These are phyloP conservation scores for Hortaea werneckii DNA, from an alignment of 2,329 filamentous ascomycete genomes.

Conservation along the genomic window DNA sequence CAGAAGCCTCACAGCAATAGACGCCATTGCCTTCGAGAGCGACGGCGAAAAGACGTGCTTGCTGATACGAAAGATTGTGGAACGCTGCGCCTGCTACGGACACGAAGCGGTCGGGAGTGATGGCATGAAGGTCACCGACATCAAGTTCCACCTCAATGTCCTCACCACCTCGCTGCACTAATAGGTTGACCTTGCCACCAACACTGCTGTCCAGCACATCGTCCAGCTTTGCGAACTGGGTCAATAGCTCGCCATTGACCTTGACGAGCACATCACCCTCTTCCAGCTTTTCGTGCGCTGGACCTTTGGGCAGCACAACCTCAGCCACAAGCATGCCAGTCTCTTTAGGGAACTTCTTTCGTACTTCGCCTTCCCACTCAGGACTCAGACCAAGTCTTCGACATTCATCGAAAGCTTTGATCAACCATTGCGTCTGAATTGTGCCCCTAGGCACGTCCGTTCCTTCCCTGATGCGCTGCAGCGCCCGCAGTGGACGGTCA, in stretches of 20 bases:
- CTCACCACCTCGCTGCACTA: constrained; percentile 80
- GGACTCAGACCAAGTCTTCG: constrained; percentile 74
- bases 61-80: constrained; percentile 93
- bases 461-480: constrained; percentile 72
- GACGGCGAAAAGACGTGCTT: constrained; percentile 90
- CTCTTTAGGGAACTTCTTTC: constrained; percentile 77
- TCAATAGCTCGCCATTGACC: constrained; percentile 86
- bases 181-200: constrained; percentile 62
- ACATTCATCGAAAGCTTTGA: constrained; percentile 97
- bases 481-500: constrained; percentile 76
- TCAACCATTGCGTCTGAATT: constrained; percentile 94
- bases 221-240: constrained; percentile 84
- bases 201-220: constrained; percentile 86
- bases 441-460: constrained; percentile 76
- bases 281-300: constrained; percentile 75
- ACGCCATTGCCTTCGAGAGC: constrained; percentile 68
- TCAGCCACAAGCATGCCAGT: constrained; percentile 96
- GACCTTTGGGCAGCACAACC: constrained; percentile 84
- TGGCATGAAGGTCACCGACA: constrained; percentile 83
- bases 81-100: constrained; percentile 90
- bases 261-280: constrained; percentile 91
- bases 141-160: constrained; percentile 75
- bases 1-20: constrained; percentile 87
- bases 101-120: constrained; percentile 92
- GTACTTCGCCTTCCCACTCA: constrained; percentile 76